Conservation (phyloP, 2,329 filamentous ascomycete genomes). For the Nothophoma quercina region DNA sequence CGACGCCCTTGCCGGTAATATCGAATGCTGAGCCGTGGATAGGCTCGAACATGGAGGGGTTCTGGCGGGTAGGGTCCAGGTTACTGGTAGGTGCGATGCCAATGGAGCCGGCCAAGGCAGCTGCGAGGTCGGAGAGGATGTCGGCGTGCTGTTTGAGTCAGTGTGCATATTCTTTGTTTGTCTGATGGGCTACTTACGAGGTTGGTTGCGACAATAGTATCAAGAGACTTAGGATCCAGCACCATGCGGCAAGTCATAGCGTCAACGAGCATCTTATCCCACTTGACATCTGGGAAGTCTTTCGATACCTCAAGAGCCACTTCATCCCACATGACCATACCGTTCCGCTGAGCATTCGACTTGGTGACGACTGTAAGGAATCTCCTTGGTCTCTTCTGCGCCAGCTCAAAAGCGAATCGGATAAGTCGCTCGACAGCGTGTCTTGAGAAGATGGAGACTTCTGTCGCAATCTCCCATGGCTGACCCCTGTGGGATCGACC, state of each 20-base stretch:
- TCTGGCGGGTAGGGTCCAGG: constrained; percentile 67
- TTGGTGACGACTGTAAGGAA: constrained; percentile 70
- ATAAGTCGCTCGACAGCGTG: constrained; percentile 67
- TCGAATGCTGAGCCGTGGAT: constrained; percentile 68
- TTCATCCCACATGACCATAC: constrained; percentile 74
- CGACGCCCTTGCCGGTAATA: constrained; percentile 64
- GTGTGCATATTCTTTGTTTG: background rate
- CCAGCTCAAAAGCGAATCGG: constrained; percentile 69
- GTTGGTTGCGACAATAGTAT: constrained; percentile 71
- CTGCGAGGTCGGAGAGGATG: constrained; percentile 74
- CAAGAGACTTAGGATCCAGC: constrained; percentile 64
- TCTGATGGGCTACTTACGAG: constrained; percentile 43
- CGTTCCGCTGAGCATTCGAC: constrained; percentile 70
- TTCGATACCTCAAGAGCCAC: constrained; percentile 62
- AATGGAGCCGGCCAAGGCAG: constrained; percentile 73
- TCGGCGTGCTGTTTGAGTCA: constrained; percentile 59
- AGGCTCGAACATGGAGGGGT: constrained; percentile 69
- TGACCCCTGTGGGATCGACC: constrained; percentile 66
- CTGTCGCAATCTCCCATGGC: constrained; percentile 68
- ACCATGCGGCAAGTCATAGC: constrained; percentile 73
- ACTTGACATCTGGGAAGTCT: constrained; percentile 67
- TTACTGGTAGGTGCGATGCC: constrained; percentile 70
- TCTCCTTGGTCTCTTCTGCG: constrained; percentile 64
- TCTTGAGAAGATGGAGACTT: constrained; percentile 70
- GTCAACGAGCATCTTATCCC: constrained; percentile 73